phyloP scores from a whole-genome alignment of 139 green algal species.

The Picochlorum sp. region DNA sequence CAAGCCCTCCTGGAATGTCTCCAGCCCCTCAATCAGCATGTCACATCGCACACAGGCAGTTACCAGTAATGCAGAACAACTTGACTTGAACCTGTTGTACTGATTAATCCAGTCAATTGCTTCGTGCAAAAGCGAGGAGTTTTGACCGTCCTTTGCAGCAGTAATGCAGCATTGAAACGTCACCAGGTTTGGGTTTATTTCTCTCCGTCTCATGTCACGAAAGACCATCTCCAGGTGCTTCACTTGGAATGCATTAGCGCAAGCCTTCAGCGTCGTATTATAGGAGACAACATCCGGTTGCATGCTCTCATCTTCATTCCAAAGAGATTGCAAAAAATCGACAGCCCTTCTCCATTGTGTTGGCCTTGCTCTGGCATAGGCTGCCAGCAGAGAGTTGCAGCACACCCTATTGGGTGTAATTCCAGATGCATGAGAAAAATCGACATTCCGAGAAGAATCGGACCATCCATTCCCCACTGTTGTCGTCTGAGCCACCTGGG shows the following conservation, averaged over 20 bases:
- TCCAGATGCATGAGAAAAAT: constrained; percentile 30
- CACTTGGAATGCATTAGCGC: constrained; percentile 58
- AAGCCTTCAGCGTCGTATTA: constrained; percentile 81
- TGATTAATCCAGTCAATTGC: constrained; percentile 43
- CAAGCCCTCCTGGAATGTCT: neutral
- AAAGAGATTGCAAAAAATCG: constrained; percentile 65
- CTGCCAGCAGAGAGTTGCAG: constrained; percentile 81
- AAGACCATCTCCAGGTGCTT: constrained; percentile 38
- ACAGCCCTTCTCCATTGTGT: constrained; percentile 53
- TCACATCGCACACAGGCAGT: constrained; percentile 45
- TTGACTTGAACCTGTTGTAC: constrained; percentile 51
- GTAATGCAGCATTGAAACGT: constrained; percentile 61
- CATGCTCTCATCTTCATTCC: constrained; percentile 51
- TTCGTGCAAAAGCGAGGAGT: constrained; percentile 2
- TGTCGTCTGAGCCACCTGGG: neutral
- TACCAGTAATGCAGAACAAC: constrained; percentile 59
- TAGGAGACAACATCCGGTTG: constrained; percentile 68
- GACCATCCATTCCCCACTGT: neutral
- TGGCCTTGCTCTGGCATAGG: constrained; percentile 65
- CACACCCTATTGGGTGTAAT: constrained; percentile 65
- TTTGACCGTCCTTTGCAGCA: constrained; percentile 38
- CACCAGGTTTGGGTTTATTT: constrained; percentile 55
- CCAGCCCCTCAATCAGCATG: neutral
- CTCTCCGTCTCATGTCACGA: constrained; percentile 25
- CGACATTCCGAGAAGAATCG: constrained; percentile 12